Evolutionary conservation across 768 basidiomycete species (phyloP).

Genomic region (Naganishia vaughanmartiniae): DNA sequence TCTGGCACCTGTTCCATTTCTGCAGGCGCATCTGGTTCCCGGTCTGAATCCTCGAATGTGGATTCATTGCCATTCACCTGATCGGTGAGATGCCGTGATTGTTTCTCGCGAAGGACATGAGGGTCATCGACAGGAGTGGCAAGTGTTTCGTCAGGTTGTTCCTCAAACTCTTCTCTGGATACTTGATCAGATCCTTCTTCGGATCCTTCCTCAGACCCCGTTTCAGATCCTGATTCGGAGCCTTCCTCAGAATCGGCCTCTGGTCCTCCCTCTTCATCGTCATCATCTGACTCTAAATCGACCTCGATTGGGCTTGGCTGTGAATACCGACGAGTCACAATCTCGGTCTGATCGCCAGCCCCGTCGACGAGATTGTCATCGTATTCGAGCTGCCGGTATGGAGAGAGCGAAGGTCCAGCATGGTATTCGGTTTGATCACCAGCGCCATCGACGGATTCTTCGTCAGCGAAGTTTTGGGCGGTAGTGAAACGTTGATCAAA

Average conservation of each 20-base stretch:
- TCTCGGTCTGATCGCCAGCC: neutral
- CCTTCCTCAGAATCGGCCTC: neutral
- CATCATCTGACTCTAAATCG: neutral
- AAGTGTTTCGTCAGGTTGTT: neutral
- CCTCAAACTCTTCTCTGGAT: neutral
- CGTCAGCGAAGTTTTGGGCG: neutral
- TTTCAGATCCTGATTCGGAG: neutral
- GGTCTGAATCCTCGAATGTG: neutral
- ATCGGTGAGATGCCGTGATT: neutral
- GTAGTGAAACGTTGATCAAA: neutral
- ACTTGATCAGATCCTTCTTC: neutral
- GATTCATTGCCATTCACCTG: neutral
- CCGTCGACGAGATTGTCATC: constrained; percentile 1
- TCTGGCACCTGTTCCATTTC: neutral
- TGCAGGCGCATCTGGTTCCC: neutral
- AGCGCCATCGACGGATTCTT: neutral
- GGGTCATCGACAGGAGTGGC: neutral
- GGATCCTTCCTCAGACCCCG: constrained; percentile 7
- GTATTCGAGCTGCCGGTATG: too few species aligned
- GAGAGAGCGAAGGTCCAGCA: neutral
- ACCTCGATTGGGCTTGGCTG: neutral
- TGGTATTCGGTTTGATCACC: neutral
- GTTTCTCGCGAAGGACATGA: neutral
- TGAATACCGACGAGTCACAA: neutral
- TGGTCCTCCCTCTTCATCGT: neutral